Percentiles rank a stretch among this genome's conserved stretches.
Evolutionary conservation across 2,329 filamentous ascomycete genomes (phyloP).

Genomic region (Sarocladiaceae sp.): DNA sequence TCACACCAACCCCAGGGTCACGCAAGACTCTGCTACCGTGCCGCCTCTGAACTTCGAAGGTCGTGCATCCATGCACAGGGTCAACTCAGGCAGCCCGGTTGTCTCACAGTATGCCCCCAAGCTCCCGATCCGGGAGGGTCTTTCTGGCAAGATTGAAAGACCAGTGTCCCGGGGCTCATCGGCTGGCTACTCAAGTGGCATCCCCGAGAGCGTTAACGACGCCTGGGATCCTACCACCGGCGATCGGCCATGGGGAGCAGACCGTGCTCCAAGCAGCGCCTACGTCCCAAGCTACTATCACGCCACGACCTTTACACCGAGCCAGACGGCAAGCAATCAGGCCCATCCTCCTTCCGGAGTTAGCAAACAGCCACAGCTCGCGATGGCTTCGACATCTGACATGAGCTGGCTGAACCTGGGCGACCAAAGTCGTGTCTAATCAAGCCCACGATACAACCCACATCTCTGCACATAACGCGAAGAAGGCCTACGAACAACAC

Average conservation of each 20-base stretch:
- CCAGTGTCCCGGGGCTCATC: conserved; percentile 43
- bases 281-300: conserved; percentile 42
- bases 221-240: conserved; percentile 44
- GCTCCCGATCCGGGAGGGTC: conserved; percentile 47
- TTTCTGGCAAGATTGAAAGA: conserved; percentile 56
- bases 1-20: conserved; percentile 38
- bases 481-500: not conserved
- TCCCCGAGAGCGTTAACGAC: conserved; percentile 57
- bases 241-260: conserved; percentile 41
- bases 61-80: conserved; percentile 56
- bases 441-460: not conserved
- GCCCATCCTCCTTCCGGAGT: conserved; percentile 24
- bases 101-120: conserved; percentile 53
- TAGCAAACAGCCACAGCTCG: conserved; percentile 44
- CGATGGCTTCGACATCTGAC: conserved; percentile 49
- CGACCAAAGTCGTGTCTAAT: conserved; percentile 27
- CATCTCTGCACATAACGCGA: not conserved
- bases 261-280: conserved; percentile 45
- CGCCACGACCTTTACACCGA: conserved; percentile 30
- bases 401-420: conserved; percentile 79
- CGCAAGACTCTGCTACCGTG: conserved; percentile 62
- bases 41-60: conserved; percentile 63
- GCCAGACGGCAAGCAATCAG: conserved; percentile 23
- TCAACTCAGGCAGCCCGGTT: conserved; percentile 64
- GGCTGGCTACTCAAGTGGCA: conserved; percentile 56